phyloP scores from a whole-genome alignment of 768 basidiomycete genomes.

The Trichaptum fuscoviolaceum region DNA sequence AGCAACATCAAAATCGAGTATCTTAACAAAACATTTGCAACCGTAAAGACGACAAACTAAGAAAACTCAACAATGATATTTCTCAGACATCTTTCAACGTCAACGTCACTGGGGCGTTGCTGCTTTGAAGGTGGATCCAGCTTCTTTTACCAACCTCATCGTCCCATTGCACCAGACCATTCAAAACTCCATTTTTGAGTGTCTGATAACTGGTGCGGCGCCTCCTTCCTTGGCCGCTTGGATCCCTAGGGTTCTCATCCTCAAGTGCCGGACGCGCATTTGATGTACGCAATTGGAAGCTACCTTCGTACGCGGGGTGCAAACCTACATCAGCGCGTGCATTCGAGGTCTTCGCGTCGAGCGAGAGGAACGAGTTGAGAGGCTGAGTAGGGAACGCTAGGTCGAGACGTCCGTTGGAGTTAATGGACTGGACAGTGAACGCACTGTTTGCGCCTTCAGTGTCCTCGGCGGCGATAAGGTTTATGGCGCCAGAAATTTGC shows the following conservation, averaged over 20 bases:
- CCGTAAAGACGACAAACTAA: not conserved
- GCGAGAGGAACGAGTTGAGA: slow-evolving; percentile 28
- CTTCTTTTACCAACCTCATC: not conserved
- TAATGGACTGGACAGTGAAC: slow-evolving; percentile 27
- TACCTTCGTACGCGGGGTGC: slow-evolving; percentile 37
- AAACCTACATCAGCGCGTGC: slow-evolving; percentile 22
- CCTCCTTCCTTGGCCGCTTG: slow-evolving; percentile 29
- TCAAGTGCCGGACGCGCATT: slow-evolving; percentile 20
- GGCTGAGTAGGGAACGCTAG: slow-evolving; percentile 28
- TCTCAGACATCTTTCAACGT: not conserved
- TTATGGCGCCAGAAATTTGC: not conserved
- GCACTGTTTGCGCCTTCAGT: slow-evolving; percentile 27
- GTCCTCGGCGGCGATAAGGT: slow-evolving; percentile 5
- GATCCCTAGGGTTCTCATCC: slow-evolving; percentile 23
- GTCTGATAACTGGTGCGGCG: slow-evolving; percentile 16
- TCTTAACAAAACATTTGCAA: not conserved
- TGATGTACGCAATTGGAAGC: slow-evolving; percentile 27
- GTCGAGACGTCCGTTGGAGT: slow-evolving; percentile 25
- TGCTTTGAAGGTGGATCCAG: not conserved
- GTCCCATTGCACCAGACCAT: not conserved
- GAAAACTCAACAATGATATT: not conserved
- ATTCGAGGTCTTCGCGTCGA: slow-evolving; percentile 27
- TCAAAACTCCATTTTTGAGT: not conserved
- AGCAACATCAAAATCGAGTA: no score
- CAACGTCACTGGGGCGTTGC: not conserved